Evolutionary conservation across 2,329 filamentous ascomycete species (phyloP), one percentile per base, ranked within the genome.

Genomic region (Aspergillus arachidicola): DNA sequence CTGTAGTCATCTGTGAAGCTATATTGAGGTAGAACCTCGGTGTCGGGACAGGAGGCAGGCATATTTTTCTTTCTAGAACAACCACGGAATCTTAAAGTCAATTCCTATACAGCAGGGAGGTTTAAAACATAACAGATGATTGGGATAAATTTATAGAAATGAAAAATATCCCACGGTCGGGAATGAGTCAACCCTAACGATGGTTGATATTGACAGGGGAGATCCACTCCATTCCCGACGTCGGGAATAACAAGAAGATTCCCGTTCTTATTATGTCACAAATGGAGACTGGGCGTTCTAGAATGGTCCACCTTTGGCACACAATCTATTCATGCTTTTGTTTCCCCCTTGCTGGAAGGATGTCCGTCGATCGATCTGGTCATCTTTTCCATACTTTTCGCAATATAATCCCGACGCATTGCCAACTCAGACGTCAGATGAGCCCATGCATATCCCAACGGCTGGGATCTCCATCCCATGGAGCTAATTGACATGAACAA

Each of bases 1-100:
- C 81, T 83, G 68, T 85, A 85, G 65, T 85, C 83, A 66, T 85
- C 83, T 54, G 82, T 75, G 61, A 85, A 81, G 70, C 81, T 83
- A 68, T 84, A 84, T 61, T 66, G 70, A 64, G 67, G 65, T 26
- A 68, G 62, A 60, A 64, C 58, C 63, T 72, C 71, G 30, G 41
- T 36, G 3, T 61, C 62, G 9, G 53, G 38, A 56, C 38, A 50
- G 3, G 36, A 64, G 57, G 53, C 48, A 10, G 60, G 60, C 51
- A n/a, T 60, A n/a, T 36, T 50, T 64, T 64, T 36, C 53, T 64
- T 43, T 58, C 45, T 26, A 16, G n/a, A 50, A 51, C 28, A 30
- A 30, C 14, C 14, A 51, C 14, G 19, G 26, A n/a, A 30, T 7
- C 14, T 30, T 51, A 51, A 51, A 32, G 48, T 51, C 48, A 51